Evolutionary conservation across 2,329 filamentous ascomycete genomes (phyloP).

Genomic region (Nothopassalora personata): DNA sequence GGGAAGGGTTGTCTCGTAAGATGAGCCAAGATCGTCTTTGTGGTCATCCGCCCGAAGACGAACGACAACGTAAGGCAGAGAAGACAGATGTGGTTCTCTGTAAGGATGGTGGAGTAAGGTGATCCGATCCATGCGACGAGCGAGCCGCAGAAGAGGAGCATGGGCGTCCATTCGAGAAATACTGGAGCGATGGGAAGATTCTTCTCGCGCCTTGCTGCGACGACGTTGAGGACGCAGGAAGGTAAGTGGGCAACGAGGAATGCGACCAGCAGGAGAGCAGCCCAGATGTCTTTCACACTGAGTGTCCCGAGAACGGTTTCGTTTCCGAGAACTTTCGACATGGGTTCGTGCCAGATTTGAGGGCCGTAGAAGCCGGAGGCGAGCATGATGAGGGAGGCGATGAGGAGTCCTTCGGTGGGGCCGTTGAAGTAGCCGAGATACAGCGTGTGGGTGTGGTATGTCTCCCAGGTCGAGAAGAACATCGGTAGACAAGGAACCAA

Average conservation of each 20-base stretch:
- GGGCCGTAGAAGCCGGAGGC: conserved; percentile 84
- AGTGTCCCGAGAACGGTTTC: conserved; percentile 61
- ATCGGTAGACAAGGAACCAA: conserved; percentile 88
- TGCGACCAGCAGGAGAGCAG: conserved; percentile 49
- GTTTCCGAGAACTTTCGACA: conserved; percentile 63
- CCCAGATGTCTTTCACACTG: conserved; percentile 84
- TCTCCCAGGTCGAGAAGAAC: conserved; percentile 99
- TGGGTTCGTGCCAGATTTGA: conserved; percentile 73
- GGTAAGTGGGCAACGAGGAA: conserved; percentile 65
- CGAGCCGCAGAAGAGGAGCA: conserved; percentile 70
- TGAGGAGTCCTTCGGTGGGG: conserved; percentile 87
- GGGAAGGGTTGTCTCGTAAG: conserved; percentile 90
- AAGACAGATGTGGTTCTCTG: conserved; percentile 80
- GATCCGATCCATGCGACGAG: conserved; percentile 84
- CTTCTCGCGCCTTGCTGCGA: conserved; percentile 65
- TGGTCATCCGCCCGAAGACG: conserved; percentile 96
- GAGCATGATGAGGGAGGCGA: conserved; percentile 81
- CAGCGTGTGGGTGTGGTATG: conserved; percentile 94
- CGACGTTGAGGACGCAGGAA: conserved; percentile 82
- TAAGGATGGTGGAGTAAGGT: conserved; percentile 74
- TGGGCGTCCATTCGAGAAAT: conserved; percentile 90
- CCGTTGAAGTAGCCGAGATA: conserved; percentile 97
- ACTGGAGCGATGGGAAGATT: conserved; percentile 72
- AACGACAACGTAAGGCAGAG: conserved; percentile 95
- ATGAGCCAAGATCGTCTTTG: conserved; percentile 97